Evolutionary conservation across 2,329 filamentous ascomycete species (phyloP), one percentile per base, ranked within the genome.

Genomic region (Microcyclospora pomicola): DNA sequence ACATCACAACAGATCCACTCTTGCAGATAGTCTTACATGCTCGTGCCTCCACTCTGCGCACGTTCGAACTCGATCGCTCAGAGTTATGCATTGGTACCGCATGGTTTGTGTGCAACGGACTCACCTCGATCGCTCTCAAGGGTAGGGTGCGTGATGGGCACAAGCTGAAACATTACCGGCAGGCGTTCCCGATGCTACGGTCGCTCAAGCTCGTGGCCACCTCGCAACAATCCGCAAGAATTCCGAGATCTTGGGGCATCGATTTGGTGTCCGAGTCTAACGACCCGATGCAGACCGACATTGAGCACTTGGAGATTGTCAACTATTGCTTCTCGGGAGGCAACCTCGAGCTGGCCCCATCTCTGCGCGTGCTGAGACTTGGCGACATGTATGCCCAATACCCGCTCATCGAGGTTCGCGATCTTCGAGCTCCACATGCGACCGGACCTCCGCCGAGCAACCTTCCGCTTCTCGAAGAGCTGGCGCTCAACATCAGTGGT

Each of bases 131-230:
- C 13, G 14, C 34, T 30, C 13, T 12, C 27, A 14, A 11, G 6
- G 34, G 16, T 14, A 9, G 6, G 2, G 13, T 24, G n/a, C 2
- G 5, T 33, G 27, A 9, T 28, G 7, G 9, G 5, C 12, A 2
- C 6, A 14, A 3, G 4, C 30, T 34, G 11, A 24, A 31, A n/a
- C 5, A 31, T 12, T 13, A 41, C 9, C 27, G 15, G 11, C 14
- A 27, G 5, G 33, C 16, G 24, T 28, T 33, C 31, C 42, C 42
- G 6, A 38, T 41, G 16, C 24, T 43, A 6, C 38, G 31, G 11
- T 41, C 38, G 6, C 15, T 43, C 15, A 41, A 24, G 19, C 19
- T 24, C 7, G 19, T 24, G 7, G 4, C 19, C 34, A 14, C 12
- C 39, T 9, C 36, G 28, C 15, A 6, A n/a, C 15, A 6, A 9